phyloP scores from a whole-genome alignment of 352 stramenopile species.

The Globisporangium orthogonon region DNA sequence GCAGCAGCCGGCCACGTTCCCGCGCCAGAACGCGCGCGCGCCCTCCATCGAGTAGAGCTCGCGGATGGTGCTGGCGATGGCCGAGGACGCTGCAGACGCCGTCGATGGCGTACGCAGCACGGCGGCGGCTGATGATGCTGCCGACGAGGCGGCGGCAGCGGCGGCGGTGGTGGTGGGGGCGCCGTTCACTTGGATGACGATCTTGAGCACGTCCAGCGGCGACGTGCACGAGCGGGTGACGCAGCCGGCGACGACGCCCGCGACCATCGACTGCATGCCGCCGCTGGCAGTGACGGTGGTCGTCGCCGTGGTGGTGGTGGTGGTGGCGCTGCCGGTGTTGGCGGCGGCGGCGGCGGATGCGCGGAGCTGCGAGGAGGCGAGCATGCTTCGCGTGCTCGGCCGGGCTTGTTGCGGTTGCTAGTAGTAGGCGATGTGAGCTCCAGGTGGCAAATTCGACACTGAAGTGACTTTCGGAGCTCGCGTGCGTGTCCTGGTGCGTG shows the following conservation, averaged over 20 bases:
- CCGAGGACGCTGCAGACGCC: slow-evolving; percentile 19
- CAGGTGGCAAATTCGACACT: slow-evolving; percentile 9
- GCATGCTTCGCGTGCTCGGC: not conserved
- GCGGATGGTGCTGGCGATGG: slow-evolving; percentile 34
- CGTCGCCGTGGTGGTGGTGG: not conserved
- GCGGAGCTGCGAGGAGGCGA: not conserved
- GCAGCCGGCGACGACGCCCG: slow-evolving; percentile 69
- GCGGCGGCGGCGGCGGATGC: not conserved
- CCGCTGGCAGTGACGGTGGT: not conserved
- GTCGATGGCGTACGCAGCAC: slow-evolving; percentile 8
- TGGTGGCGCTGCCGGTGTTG: not conserved
- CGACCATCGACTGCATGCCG: slow-evolving; percentile 60
- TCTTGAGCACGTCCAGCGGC: slow-evolving; percentile 79
- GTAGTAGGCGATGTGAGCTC: not conserved
- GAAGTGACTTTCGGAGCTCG: not conserved
- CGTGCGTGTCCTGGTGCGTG: too few relatives aligned
- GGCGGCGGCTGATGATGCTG: not conserved
- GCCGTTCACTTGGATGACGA: slow-evolving; percentile 75
- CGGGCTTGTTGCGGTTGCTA: not conserved
- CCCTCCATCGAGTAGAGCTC: slow-evolving; percentile 65
- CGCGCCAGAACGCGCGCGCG: slow-evolving; percentile 70
- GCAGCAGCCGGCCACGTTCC: slow-evolving; percentile 72
- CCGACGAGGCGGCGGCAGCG: not conserved
- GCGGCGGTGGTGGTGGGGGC: slow-evolving; percentile 12
- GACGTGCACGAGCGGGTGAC: slow-evolving; percentile 80